Evolutionary conservation across 352 stramenopile species (phyloP).

Genomic region (Lagenidium giganteum): DNA sequence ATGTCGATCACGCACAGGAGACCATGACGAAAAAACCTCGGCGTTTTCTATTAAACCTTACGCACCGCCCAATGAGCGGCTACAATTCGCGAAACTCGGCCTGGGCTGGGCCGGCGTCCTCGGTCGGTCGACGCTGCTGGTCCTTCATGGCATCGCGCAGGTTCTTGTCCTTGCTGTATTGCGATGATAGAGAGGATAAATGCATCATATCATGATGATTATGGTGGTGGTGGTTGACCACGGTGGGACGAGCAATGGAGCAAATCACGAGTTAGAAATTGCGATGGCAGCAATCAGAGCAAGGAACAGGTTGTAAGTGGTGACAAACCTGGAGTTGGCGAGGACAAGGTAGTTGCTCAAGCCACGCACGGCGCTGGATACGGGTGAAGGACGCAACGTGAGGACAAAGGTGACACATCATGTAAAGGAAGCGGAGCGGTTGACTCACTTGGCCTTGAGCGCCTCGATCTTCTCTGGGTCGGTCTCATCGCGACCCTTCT

Average conservation of each 20-base stretch:
- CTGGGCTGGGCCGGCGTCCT: slow-evolving; percentile 34
- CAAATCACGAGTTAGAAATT: not conserved
- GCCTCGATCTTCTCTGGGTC: slow-evolving; percentile 79
- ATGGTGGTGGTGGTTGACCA: no score
- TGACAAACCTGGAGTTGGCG: slow-evolving; percentile 73
- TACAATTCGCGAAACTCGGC: slow-evolving; percentile 81
- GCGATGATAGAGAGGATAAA: slow-evolving; percentile 1
- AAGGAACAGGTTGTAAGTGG: not conserved
- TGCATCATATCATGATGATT: no score
- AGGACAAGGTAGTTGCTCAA: slow-evolving; percentile 87
- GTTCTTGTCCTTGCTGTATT: slow-evolving; percentile 79
- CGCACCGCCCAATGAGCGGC: no score
- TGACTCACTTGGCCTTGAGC: slow-evolving; percentile 84
- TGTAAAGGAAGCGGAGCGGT: no score
- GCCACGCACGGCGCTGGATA: slow-evolving; percentile 61
- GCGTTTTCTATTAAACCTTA: slow-evolving; percentile 5
- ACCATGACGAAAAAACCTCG: not conserved
- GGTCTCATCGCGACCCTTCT: slow-evolving; percentile 70
- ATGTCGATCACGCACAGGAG: not conserved
- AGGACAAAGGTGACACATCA: slow-evolving; percentile 7
- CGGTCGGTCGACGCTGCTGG: slow-evolving; percentile 27
- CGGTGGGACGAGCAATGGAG: no score
- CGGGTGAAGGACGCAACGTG: not conserved
- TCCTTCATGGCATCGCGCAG: slow-evolving; percentile 77
- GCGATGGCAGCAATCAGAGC: not conserved